Evolutionary conservation across 2,329 filamentous ascomycete genomes (phyloP), one percentile per base, ranked within the genome.

Genomic region (Fusarium sp.): DNA sequence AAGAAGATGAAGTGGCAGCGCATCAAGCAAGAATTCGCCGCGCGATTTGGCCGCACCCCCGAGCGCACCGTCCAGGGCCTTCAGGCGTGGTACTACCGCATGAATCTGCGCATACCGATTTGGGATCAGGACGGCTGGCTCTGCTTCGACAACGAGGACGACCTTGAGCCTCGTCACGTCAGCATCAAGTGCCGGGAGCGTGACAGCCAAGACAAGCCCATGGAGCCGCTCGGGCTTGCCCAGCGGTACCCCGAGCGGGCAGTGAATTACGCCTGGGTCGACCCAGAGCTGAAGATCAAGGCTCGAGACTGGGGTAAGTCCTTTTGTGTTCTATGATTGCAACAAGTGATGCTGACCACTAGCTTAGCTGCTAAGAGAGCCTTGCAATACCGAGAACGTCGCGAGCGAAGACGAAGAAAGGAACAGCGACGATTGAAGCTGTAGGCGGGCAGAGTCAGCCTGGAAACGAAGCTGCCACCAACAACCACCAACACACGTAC

Each of bases 221-320:
- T 79, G 76, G 81, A 83, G 65, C 82, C 81, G 1, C 76, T 84
- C 27, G 83, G 83, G 2, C 77, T 84, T 13, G 82, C 81, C 1
- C 83, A 84, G 63, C 81, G 87, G n/a, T 88, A 85, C 66, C 87
- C 87, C 2, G 86, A 88, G 66, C 82, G 85, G 27, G 86, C 86
- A 8, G 79, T 87, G 41, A 78, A 82, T 39, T 88, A 88, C 74
- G 61, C 77, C 6, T 88, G 86, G 86, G 84, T 88, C 16, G 80
- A 83, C 9, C 63, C 78, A 3, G 81, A 84, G 56, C 72, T 84
- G 59, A 85, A 85, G 74, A 68, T 75, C 52, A 80, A 82, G 41
- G 82, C 84, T 9, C 79, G 80, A 64, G 79, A 83, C 64, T 82
- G 85, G 76, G 82, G 86, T 87, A 79, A 79, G 85, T 85, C 45